Conservation (phyloP, 495 filamentous ascomycete genomes). For the Aspergillus kassunensis region DNA sequence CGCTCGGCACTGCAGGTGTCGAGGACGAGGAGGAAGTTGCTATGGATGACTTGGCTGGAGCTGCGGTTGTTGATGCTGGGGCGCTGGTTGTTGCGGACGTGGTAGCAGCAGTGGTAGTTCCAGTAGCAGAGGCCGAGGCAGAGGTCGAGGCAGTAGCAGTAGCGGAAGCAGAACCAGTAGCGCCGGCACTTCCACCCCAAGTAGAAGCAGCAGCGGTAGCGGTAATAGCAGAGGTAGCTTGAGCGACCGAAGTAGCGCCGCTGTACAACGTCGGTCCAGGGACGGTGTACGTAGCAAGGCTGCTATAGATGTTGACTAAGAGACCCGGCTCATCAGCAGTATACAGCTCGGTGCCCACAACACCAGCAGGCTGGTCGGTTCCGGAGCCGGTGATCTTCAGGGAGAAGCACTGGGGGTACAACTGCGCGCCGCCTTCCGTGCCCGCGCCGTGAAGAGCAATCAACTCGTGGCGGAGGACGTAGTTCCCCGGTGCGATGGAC, state of each 20-base stretch:
- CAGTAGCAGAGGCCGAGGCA: not conserved
- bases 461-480: conserved; percentile 68
- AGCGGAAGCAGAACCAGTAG: not conserved
- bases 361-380: conserved; percentile 46
- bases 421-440: conserved; percentile 55
- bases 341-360: conserved; percentile 55
- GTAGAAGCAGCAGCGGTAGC: conserved; percentile 14
- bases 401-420: conserved; percentile 69
- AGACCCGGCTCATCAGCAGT: conserved; percentile 49
- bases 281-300: conserved; percentile 38
- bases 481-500: conserved; percentile 58
- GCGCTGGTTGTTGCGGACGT: not conserved
- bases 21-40: not conserved
- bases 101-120: not conserved
- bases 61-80: not conserved
- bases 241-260: conserved; percentile 17
- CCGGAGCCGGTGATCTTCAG: conserved; percentile 58
- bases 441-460: conserved; percentile 60
- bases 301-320: conserved; percentile 53
- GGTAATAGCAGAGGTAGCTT: conserved; percentile 20
- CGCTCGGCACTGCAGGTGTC: not conserved
- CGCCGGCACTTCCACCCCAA: not conserved
- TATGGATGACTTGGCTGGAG: not conserved
- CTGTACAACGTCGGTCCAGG: conserved; percentile 42
- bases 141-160: not conserved